Conservation (phyloP, 1,284 basidiomycete genomes). For the Paramarasmius palmivorus region DNA sequence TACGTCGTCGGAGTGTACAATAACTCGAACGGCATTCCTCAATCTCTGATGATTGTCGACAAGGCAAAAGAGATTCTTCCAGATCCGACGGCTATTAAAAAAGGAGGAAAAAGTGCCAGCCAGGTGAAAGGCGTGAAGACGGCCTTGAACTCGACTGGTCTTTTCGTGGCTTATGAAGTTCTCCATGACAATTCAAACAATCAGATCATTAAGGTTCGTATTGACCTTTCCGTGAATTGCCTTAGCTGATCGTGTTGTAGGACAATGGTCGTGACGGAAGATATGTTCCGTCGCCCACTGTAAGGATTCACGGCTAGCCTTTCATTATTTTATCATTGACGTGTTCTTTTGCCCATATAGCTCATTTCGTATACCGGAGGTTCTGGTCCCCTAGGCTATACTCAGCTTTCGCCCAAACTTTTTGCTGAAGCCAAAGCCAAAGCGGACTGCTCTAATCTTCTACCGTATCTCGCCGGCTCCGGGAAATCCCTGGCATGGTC, state of each 20-base stretch:
- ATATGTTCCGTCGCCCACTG: slow-evolving; percentile 40
- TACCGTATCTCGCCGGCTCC: slow-evolving; percentile 21
- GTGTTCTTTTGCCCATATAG: too few relatives aligned
- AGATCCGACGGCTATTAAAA: too few relatives aligned
- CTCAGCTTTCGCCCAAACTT: slow-evolving; percentile 30
- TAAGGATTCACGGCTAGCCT: slow-evolving; percentile 16
- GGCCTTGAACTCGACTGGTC: slow-evolving; percentile 28
- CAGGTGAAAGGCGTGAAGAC: slow-evolving; percentile 21
- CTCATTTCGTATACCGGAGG: too few relatives aligned
- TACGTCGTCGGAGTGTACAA: slow-evolving; percentile 42
- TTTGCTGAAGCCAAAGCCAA: slow-evolving; percentile 34
- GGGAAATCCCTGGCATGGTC: too few relatives aligned
- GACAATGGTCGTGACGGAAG: slow-evolving; percentile 37
- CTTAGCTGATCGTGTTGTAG: slow-evolving; percentile 10
- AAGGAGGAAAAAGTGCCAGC: too few relatives aligned
- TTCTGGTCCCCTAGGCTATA: slow-evolving; percentile 35
- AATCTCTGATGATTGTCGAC: too few relatives aligned
- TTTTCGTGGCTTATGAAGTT: slow-evolving; percentile 27
- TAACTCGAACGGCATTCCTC: slow-evolving; percentile 1
- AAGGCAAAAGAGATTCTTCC: too few relatives aligned
- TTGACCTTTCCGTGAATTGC: background rate
- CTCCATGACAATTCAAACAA: slow-evolving; percentile 40
- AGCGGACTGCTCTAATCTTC: slow-evolving; percentile 38
- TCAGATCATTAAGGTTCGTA: slow-evolving; percentile 34
- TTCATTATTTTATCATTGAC: background rate